Evolutionary conservation across 2,329 filamentous ascomycete genomes (phyloP).

Genomic region (Talaromyces sp.): DNA sequence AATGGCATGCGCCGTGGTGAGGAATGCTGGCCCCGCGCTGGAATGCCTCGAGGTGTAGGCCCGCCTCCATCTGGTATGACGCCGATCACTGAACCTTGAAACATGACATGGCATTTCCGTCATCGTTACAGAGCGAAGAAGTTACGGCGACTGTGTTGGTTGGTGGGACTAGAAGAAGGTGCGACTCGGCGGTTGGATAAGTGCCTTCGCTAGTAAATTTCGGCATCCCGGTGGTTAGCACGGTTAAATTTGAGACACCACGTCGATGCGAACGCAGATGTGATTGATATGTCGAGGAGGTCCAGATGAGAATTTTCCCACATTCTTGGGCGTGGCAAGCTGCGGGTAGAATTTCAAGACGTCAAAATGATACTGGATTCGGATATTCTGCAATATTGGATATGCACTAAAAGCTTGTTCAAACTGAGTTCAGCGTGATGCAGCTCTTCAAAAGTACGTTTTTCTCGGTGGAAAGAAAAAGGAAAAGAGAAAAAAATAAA

Average conservation of each 20-base stretch:
- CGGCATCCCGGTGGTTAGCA: background rate
- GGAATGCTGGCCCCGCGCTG: constrained; percentile 25
- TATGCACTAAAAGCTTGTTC: background rate
- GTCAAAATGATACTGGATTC: constrained; percentile 6
- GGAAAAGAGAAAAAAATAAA: background rate
- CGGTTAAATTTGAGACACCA: too few species aligned
- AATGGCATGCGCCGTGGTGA: constrained; percentile 21
- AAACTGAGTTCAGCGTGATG: background rate
- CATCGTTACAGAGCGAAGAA: background rate
- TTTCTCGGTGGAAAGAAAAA: background rate
- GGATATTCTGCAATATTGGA: constrained; percentile 2
- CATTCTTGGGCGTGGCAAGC: constrained; percentile 22
- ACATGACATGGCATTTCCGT: constrained; percentile 1
- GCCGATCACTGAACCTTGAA: background rate
- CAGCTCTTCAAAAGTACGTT: background rate
- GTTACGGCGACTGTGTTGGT: background rate
- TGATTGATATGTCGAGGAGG: background rate
- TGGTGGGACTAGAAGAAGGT: constrained; percentile 4
- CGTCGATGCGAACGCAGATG: too few species aligned
- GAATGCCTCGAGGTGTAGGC: constrained; percentile 21
- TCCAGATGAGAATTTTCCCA: background rate
- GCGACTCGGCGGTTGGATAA: background rate
- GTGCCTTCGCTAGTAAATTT: background rate
- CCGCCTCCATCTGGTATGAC: constrained; percentile 25
- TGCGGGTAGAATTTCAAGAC: constrained; percentile 3